Evolutionary conservation across 2,329 filamentous ascomycete genomes (phyloP).

Genomic region (Alternaria consortialis): DNA sequence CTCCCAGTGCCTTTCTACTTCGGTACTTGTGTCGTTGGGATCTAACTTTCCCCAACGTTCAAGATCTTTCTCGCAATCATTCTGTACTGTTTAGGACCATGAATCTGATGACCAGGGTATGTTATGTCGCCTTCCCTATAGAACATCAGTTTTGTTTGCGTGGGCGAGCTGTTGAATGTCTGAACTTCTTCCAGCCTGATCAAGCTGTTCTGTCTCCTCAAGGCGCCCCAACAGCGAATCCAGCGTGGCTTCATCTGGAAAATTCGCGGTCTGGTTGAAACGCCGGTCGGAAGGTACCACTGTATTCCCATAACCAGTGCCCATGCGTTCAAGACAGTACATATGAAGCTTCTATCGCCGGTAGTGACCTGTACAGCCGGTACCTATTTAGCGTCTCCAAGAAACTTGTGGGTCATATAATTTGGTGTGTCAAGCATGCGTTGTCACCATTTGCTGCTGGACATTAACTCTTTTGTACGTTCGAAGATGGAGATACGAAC

Average conservation of each 20-base stretch:
- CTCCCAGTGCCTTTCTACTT: not conserved
- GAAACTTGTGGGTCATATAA: not conserved
- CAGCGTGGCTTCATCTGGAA: not conserved
- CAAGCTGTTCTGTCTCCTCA: not conserved
- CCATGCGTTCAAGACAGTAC: conserved; percentile 29
- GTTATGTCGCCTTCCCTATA: not conserved
- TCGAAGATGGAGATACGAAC: conserved; percentile 2
- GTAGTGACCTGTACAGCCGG: conserved; percentile 9
- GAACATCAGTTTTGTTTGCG: not conserved
- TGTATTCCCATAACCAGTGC: conserved; percentile 25
- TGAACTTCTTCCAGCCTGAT: not conserved
- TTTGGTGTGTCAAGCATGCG: not conserved
- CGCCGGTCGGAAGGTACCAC: conserved; percentile 1
- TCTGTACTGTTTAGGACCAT: not conserved
- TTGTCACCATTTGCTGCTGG: conserved; percentile 2
- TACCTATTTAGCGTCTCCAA: conserved; percentile 6
- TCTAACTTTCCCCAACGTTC: not conserved
- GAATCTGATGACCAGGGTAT: not conserved
- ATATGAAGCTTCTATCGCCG: conserved; percentile 1
- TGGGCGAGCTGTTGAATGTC: not conserved
- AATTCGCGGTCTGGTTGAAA: not conserved
- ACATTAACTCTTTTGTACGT: not conserved
- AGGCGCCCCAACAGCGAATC: not conserved
- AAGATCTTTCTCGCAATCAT: not conserved
- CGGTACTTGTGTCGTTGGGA: not conserved